phyloP scores from a whole-genome alignment of 768 basidiomycete genomes.

The Chiua virens region DNA sequence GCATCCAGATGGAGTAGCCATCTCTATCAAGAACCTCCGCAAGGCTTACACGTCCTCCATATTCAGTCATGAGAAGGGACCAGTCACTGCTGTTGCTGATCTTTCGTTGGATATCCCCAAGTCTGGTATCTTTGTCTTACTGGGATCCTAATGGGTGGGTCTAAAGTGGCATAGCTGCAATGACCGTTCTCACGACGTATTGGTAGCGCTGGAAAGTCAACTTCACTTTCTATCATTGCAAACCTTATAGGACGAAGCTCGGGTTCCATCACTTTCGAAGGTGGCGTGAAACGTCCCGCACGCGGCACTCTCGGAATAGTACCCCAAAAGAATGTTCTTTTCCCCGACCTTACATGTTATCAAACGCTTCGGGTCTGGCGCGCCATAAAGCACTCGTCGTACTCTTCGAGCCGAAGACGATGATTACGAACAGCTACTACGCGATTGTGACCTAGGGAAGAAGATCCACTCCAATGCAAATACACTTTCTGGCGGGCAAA shows the following conservation, averaged over 20 bases:
- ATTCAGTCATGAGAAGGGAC: conserved; percentile 45
- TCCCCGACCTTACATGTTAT: conserved; percentile 70
- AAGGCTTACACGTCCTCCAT: conserved; percentile 57
- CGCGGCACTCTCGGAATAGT: conserved; percentile 74
- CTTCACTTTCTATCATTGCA: conserved; percentile 64
- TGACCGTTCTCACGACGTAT: conserved; percentile 1
- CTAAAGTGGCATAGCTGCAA: not conserved
- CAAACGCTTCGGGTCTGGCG: conserved; percentile 74
- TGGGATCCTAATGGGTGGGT: conserved; percentile 69
- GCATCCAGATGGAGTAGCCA: conserved; percentile 46
- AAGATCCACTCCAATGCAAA: conserved; percentile 67
- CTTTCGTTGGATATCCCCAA: conserved; percentile 70
- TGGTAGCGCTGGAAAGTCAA: conserved; percentile 74
- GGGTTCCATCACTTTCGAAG: conserved; percentile 58
- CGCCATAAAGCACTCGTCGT: conserved; percentile 63
- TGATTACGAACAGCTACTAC: conserved; percentile 62
- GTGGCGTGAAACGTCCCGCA: conserved; percentile 51
- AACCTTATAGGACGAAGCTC: conserved; percentile 58
- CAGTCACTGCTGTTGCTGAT: conserved; percentile 62
- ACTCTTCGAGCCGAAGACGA: conserved; percentile 43
- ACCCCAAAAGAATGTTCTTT: conserved; percentile 82
- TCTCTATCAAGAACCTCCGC: conserved; percentile 58
- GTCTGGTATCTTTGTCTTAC: conserved; percentile 71
- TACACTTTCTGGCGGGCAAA: conserved; percentile 77
- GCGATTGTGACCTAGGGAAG: conserved; percentile 69